A percentile compares a stretch with the other conserved stretches of the same genome.
These are phyloP conservation scores for Tuctoria greenei DNA, from an alignment of 176 grass and related monocot genomes.

Conservation along the genomic window DNA sequence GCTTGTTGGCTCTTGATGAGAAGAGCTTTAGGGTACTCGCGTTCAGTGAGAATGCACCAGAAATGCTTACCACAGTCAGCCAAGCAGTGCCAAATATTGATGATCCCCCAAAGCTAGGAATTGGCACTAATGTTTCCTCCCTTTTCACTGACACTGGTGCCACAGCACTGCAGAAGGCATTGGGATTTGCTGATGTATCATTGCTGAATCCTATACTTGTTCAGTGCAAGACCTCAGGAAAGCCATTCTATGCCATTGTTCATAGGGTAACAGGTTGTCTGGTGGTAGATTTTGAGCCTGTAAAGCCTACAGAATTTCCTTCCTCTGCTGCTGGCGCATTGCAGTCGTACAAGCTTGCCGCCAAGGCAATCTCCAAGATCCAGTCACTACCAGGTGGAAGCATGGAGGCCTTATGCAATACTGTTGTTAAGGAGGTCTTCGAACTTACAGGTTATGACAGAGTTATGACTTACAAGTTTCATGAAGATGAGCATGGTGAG, in stretches of 20 bases:
- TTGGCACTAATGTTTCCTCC: slow-evolving; percentile 62
- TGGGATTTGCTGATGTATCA: slow-evolving; percentile 76
- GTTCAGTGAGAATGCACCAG: slow-evolving; percentile 71
- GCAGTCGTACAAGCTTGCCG: slow-evolving; percentile 94
- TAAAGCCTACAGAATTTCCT: slow-evolving; percentile 81
- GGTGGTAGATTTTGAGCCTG: slow-evolving; percentile 82
- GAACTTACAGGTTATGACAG: slow-evolving; percentile 92
- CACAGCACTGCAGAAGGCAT: slow-evolving; percentile 66
- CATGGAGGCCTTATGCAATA: slow-evolving; percentile 68
- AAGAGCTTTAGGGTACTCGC: slow-evolving; percentile 72
- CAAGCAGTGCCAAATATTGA: slow-evolving; percentile 68
- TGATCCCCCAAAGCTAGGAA: slow-evolving; percentile 55
- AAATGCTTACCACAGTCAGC: slow-evolving; percentile 80
- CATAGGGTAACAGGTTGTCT: slow-evolving; percentile 80
- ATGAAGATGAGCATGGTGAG: slow-evolving; percentile 92
- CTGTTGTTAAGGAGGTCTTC: slow-evolving; percentile 78
- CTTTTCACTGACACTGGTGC: slow-evolving; percentile 76
- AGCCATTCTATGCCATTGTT: slow-evolving; percentile 88
- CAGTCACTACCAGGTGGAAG: slow-evolving; percentile 78
- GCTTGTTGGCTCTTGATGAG: slow-evolving; percentile 78
- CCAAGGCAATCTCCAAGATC: slow-evolving; percentile 88
- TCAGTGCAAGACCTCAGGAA: slow-evolving; percentile 84
- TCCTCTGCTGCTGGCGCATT: slow-evolving; percentile 83
- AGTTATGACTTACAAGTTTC: slow-evolving; percentile 96
- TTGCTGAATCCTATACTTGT: slow-evolving; percentile 85